Percentiles rank a stretch among this genome's conserved stretches.
These are phyloP conservation scores for Thelonectria olida DNA, from an alignment of 2,329 filamentous ascomycete species.

Conservation along the genomic window DNA sequence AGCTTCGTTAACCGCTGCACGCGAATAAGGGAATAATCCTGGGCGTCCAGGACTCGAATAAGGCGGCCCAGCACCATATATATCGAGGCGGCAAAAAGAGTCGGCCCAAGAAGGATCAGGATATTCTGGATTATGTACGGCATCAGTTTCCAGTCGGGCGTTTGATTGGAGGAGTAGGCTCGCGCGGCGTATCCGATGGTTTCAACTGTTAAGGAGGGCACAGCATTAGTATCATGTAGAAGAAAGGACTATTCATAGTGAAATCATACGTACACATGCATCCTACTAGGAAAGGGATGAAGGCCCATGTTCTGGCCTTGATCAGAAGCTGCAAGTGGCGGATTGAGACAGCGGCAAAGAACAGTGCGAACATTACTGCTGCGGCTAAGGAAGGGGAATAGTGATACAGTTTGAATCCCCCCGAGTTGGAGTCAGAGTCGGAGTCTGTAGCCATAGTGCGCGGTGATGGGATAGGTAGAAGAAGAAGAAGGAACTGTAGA, in stretches of 20 bases:
- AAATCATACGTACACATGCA: background rate
- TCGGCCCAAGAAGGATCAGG: constrained; percentile 56
- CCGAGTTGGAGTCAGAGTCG: too few species aligned
- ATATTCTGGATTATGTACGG: constrained; percentile 47
- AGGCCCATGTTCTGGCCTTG: background rate
- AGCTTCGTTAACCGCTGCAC: constrained; percentile 58
- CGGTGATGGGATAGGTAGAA: too few species aligned
- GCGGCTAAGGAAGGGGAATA: background rate
- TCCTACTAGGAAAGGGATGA: background rate
- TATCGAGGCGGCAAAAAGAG: constrained; percentile 58
- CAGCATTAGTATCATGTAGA: too few species aligned
- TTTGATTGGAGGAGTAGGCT: background rate
- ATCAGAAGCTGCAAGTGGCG: background rate
- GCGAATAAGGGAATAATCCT: constrained; percentile 45
- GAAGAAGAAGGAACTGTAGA: too few species aligned
- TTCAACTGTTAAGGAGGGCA: background rate
- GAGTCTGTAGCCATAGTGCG: background rate
- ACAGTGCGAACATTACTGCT: background rate
- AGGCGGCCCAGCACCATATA: constrained; percentile 61
- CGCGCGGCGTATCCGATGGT: background rate
- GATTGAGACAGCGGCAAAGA: background rate
- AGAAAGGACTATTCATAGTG: too few species aligned
- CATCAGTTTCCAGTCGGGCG: background rate
- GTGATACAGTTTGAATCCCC: background rate
- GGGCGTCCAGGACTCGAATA: constrained; percentile 49